Base-by-base conservation (phyloP, 1,139 yeast genomes). In the Zhuliangozyma blackwelliae region DNA sequence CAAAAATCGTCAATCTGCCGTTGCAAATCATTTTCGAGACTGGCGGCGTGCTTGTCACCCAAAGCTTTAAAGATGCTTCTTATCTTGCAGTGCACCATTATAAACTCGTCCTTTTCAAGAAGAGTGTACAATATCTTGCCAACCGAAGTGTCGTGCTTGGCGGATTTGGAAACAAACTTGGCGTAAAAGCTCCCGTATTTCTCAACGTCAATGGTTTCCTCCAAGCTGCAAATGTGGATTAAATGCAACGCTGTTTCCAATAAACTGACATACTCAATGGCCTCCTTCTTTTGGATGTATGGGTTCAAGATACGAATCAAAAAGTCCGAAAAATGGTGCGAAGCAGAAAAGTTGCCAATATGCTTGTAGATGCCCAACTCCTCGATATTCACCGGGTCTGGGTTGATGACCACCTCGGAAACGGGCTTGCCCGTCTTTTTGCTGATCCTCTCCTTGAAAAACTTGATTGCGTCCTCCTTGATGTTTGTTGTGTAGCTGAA, bases 401-500 rank as follows among this genome's bases (percentile, higher is more conserved):
- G 88, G 3, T 65, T 65, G 9, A 82, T 63, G 19, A 68, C 77
- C 5, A 77, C 64, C 10, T 77, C 78, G 3, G 64, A 56, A 16
- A 46, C 45, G 3, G 68, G 62, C 3, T 63, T 52, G 2, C 65
- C 59, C 1, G 62, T 57, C 29, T 57, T 54, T 36, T 61, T 60
- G 28, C 65, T 38, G 27, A 52, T 48, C 27, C 67, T 54, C 28
- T 72, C 73, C 45, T 77, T 75, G 58, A 57, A 76, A 69, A 40
- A 86, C 75, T 57, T 84, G 20, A 75, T 67, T 10, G 80, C 78
- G 39, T 76, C 96, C 40, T 89, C 96, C 41, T 90, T 75, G 37
- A 79, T 80, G 46, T 89, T 88, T 0, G 94, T 65, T 0, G 86
- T 67, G 48, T 84, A 84, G 50, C 88, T 89, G 44, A 86, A 72